Percentiles rank a stretch among this genome's conserved stretches.
Conservation (phyloP, 345 rosid genomes). For the Ceriops zippeliana region DNA sequence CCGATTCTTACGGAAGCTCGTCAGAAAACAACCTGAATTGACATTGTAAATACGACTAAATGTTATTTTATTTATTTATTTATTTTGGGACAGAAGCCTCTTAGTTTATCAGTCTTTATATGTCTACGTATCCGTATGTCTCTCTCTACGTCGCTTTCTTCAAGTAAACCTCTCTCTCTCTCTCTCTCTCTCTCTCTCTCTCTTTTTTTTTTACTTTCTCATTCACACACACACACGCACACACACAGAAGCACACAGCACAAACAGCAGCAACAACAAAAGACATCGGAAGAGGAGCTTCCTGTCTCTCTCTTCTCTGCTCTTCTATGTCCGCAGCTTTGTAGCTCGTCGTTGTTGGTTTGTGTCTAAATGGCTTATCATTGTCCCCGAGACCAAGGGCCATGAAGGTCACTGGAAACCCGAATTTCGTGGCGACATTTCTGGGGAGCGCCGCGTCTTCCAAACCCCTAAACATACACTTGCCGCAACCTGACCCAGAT, state of each 20-base stretch:
- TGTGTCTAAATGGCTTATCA: slow-evolving; percentile 24
- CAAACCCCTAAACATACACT: slow-evolving; percentile 19
- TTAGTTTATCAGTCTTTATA: no score
- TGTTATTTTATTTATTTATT: background rate
- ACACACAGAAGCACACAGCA: background rate
- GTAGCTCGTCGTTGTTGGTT: background rate
- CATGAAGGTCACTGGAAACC: slow-evolving; percentile 73
- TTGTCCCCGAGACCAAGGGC: background rate
- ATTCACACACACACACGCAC: background rate
- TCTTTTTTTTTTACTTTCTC: background rate
- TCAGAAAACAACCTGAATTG: no score
- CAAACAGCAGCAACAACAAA: background rate
- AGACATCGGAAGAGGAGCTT: no score
- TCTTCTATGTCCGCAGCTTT: background rate
- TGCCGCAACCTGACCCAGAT: slow-evolving; percentile 40
- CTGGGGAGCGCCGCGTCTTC: slow-evolving; percentile 17
- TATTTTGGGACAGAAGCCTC: background rate
- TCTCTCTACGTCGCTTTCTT: background rate
- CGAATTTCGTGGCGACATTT: slow-evolving; percentile 44
- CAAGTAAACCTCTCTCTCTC: background rate
- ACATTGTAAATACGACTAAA: no score
- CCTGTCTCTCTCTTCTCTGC: slow-evolving; percentile 1
- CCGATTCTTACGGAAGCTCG: no score
- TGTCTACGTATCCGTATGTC: background rate
- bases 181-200: background rate